A percentile compares a stretch with the other conserved stretches of the same genome.
These are phyloP conservation scores for Gardenia jasminoides DNA, from an alignment of 257 asterid genomes.

Conservation along the genomic window DNA sequence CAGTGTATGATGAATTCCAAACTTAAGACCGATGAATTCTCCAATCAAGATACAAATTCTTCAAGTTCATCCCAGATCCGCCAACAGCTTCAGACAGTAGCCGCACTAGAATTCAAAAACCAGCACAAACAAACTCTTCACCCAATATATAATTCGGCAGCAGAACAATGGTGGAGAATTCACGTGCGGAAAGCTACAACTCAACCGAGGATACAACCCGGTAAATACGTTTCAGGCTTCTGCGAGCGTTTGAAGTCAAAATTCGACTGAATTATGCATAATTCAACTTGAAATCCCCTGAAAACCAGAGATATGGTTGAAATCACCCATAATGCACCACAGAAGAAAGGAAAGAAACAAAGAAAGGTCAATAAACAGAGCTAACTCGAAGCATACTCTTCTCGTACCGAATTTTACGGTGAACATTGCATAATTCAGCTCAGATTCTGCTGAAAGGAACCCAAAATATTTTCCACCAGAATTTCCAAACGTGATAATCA, in stretches of 20 bases:
- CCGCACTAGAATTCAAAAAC: neutral
- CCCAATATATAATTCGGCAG: neutral
- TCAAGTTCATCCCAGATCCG: conserved; percentile 27
- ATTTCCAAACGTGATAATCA: conserved; percentile 30
- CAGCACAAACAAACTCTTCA: neutral
- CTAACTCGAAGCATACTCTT: conserved; percentile 24
- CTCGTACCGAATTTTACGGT: conserved; percentile 28
- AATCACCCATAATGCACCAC: conserved; percentile 10
- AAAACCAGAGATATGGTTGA: neutral
- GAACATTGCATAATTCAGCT: conserved; percentile 50
- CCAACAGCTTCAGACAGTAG: conserved; percentile 15
- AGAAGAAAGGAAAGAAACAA: neutral
- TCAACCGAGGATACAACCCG: neutral
- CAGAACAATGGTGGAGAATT: neutral
- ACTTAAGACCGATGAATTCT: conserved; percentile 10
- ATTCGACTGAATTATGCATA: conserved; percentile 38
- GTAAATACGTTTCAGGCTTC: neutral
- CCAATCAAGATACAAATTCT: neutral
- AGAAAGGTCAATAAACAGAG: conserved; percentile 29
- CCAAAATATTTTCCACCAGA: conserved; percentile 4
- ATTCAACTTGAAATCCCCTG: conserved; percentile 14
- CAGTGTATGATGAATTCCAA: conserved; percentile 11
- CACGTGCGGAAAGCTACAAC: neutral
- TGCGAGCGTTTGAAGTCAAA: conserved; percentile 2
- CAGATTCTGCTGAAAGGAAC: conserved; percentile 33